These are phyloP conservation scores for Angomonas ambiguus DNA, from an alignment of 208 protist genomes.

Conservation along the genomic window DNA sequence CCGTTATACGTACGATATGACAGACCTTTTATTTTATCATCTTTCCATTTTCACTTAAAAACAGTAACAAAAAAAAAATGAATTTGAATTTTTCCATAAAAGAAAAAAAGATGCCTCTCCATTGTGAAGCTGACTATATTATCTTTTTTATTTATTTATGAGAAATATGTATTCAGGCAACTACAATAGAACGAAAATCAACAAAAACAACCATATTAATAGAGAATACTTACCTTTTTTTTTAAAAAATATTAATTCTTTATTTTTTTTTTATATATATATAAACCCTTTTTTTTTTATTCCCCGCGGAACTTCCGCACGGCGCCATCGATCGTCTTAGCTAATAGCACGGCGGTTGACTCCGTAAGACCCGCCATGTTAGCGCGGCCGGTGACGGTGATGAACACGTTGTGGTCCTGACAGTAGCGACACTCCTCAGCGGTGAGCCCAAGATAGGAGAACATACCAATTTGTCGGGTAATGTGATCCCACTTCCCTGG, in stretches of 20 bases:
- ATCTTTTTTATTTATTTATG: background rate
- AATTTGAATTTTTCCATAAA: too few species aligned
- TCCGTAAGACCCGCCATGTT: conserved; percentile 83
- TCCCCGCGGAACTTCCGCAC: conserved; percentile 24
- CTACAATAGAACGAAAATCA: background rate
- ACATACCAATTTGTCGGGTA: conserved; percentile 97
- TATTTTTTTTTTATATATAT: conserved; percentile 6
- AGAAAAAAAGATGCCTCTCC: too few species aligned
- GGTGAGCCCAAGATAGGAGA: conserved; percentile 96
- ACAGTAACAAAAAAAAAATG: conserved; percentile 14
- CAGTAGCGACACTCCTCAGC: conserved; percentile 76
- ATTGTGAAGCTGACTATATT: too few species aligned
- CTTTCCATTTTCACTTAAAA: conserved; percentile 11
- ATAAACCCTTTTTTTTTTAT: background rate
- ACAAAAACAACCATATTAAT: background rate
- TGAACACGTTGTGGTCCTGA: conserved; percentile 67
- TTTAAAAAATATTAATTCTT: background rate
- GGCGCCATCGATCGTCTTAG: conserved; percentile 55
- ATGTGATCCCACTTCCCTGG: conserved; percentile 95
- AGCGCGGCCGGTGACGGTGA: conserved; percentile 62
- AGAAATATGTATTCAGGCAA: background rate
- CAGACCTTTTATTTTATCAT: background rate
- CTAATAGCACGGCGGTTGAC: conserved; percentile 51
- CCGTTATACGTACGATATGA: background rate
- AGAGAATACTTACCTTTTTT: background rate